Base-by-base conservation (phyloP, 208 protist species). In the Blastocrithidia nonstop region DNA sequence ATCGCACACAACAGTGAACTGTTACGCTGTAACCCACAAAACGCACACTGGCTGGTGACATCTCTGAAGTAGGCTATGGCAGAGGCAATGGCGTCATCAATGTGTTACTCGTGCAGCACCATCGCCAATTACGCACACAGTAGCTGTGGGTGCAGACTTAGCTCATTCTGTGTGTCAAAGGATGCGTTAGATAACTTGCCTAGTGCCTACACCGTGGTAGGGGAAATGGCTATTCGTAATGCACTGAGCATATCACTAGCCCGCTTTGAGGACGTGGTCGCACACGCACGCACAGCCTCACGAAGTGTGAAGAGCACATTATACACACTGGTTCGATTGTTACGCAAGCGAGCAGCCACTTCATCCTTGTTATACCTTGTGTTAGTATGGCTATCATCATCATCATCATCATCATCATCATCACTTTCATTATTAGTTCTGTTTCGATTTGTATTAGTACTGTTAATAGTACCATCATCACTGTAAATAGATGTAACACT, bases 71-170 rank as follows among this genome's bases (percentile, higher is more conserved):
- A 83, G 26, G 71, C 62, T 17, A 87, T 48, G 20, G 76, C 66
- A 20, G 79, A 79, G 44, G 86, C 73, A 45, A 88, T 71, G 16
- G 84, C 84, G 32, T 81, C 84, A 40, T 58, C 54, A 31, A 93
- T 72, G 57, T 93, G 75, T 42, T 71, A 51, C 45, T 87, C 66
- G 57, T 89, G 79, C 28, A 93, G 57, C 54, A 89, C 84, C 84
- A 93, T 93, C n/a, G 73, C 75, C 33, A 89, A 47, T 47, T 93
- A 79, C n/a, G 79, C 84, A 47, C 84, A 93, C 31, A 93, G 55
- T 54, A 93, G 57, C 66, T 86, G 76, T 11, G 84, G 78, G 54
- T 93, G 71, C 6, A 86, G 57, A n/a, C 29, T n/a, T 11, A 15
- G 11, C 11, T 35, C 29, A 35, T 35, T 57, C 29, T 50, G 33